Evolutionary conservation across 768 basidiomycete genomes (phyloP), one percentile per base, ranked within the genome.

Genomic region (Pleurotus tuber-regium): DNA sequence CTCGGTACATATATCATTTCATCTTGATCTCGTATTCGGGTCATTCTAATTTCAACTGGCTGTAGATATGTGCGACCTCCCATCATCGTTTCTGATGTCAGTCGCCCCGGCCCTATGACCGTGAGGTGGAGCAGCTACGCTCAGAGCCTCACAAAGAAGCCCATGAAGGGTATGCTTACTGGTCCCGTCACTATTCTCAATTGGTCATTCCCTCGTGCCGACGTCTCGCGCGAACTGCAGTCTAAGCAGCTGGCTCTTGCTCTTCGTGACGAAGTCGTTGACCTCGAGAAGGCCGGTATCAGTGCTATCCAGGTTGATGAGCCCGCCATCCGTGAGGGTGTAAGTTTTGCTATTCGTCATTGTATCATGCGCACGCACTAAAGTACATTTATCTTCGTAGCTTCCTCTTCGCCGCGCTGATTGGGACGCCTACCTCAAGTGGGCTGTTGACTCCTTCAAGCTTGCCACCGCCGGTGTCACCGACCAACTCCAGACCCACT

Each of bases 141-240:
- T 50, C 97, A 98, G 77, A 93, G 89, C 66, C 66, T 98, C 64
- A 91, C 95, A 61, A 74, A 82, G 67, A 86, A 84, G 70, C 97
- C 95, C 61, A 94, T 99, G 92, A 99, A 99, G 86, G 96, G 96
- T 60, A 98, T 98, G 97, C 80, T 98, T 51, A 95, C 96, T 51
- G 96, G 96, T 57, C 95, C 94, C 16, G 95, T 98, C 69, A 94
- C 93, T 56, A 97, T 99, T 73, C 84, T 98, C 72, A 98, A 98
- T 82, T 99, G 97, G 97, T 98, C 97, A 28, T 99, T 99, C 95
- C 97, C 97, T 65, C 96, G 97, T 70, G 92, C 92, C 59, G 97
- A 99, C 67, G 89, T 98, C 59, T 84, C 89, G 50, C 91, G 92
- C 67, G 96, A 98, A 74, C 71, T 95, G 58, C 97, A 99, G 76